Evolutionary conservation across 371 early-diverging fungal species (phyloP).

Genomic region (Mucor sp.): DNA sequence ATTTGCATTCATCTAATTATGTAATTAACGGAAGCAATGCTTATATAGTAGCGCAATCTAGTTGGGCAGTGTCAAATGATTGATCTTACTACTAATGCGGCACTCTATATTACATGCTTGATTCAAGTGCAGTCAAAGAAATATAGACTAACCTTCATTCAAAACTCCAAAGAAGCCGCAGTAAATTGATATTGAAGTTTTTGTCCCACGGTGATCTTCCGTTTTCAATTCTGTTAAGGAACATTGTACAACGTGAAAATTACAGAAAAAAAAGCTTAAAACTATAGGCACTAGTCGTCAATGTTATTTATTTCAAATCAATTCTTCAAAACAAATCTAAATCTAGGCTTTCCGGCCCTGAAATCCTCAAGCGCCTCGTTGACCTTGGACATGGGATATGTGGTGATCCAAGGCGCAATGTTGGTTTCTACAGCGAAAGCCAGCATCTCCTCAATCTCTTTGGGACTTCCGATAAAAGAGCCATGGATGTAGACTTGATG

Average conservation of each 20-base stretch:
- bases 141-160: neutral
- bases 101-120: neutral
- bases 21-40: neutral
- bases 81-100: neutral
- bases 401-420: constrained; percentile 62
- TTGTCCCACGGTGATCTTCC: neutral
- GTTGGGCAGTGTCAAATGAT: no score
- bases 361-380: constrained; percentile 60
- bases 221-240: neutral
- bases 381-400: constrained; percentile 55
- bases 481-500: constrained; percentile 56
- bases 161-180: neutral
- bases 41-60: no score
- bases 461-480: constrained; percentile 61
- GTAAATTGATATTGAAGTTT: neutral
- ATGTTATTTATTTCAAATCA: neutral
- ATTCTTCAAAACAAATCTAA: constrained; percentile 61
- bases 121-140: neutral
- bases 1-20: neutral
- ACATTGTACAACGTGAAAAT: neutral
- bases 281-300: neutral
- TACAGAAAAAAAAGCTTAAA: neutral
- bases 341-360: constrained; percentile 59
- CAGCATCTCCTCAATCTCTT: constrained; percentile 58
- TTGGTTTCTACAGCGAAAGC: constrained; percentile 64